phyloP scores from a whole-genome alignment of 352 stramenopile genomes.

The Pythium aquatile region DNA sequence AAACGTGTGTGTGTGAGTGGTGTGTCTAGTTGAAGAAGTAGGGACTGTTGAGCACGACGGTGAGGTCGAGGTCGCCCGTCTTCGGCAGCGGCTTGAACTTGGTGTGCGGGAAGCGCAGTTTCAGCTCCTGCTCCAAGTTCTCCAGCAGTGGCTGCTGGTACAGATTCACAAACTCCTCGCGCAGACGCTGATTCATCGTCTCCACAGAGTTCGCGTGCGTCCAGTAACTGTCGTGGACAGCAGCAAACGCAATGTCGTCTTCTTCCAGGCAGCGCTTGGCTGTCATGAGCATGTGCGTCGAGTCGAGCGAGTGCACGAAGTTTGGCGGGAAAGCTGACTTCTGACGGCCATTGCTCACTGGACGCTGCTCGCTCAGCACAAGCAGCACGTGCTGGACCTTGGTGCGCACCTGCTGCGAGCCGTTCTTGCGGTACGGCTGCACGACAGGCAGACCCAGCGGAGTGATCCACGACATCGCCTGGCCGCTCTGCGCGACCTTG shows the following conservation, averaged over 20 bases:
- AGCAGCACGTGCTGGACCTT: conserved; percentile 91
- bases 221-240: conserved; percentile 99
- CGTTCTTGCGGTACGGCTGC: conserved; percentile 95
- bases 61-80: conserved; percentile 93
- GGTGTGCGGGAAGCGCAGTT: conserved; percentile 94
- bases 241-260: conserved; percentile 93
- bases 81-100: conserved; percentile 94
- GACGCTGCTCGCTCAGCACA: conserved; percentile 55
- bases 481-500: conserved; percentile 74
- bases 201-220: conserved; percentile 95
- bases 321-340: conserved; percentile 98
- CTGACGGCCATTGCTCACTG: conserved; percentile 83
- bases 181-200: conserved; percentile 93
- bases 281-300: conserved; percentile 99
- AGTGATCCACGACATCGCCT: conserved; percentile 98
- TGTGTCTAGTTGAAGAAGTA: conserved; percentile 99
- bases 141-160: conserved; percentile 97
- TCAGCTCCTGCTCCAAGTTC: conserved; percentile 90
- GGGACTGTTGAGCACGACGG: conserved; percentile 92
- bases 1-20: conserved; percentile 2
- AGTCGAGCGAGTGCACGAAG: conserved; percentile 99
- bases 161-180: conserved; percentile 96
- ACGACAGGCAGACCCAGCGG: conserved; percentile 98
- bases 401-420: conserved; percentile 73
- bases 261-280: conserved; percentile 91